Base-by-base conservation (phyloP, 139 green algal species). In the Chlorella sp. region DNA sequence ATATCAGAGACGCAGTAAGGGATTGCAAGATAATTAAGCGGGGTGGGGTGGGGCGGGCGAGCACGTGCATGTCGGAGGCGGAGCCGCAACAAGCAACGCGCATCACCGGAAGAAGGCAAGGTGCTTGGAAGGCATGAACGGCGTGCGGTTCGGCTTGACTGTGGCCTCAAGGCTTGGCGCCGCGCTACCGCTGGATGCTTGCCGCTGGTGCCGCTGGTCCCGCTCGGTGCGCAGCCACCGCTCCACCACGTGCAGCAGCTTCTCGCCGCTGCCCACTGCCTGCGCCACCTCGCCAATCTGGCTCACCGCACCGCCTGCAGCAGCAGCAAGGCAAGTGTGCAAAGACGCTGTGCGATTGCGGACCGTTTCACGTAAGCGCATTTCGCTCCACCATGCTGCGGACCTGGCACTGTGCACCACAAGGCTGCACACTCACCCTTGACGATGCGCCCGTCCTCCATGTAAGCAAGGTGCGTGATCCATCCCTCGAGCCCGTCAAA, bases 401-500 rank as follows among this genome's bases (percentile, higher is more conserved):
- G n/a, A n/a, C n/a, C n/a, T n/a, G n/a, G n/a, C n/a, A n/a, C n/a
- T n/a, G n/a, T n/a, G n/a, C n/a, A n/a, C n/a, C n/a, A n/a, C n/a
- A n/a, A n/a, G n/a, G n/a, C n/a, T n/a, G n/a, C 51, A 51, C 24
- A 30, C 68, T 27, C 70, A 82, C 82, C 81, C 59, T 76, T 83
- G 4, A 86, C 50, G 23, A 96, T 77, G 62, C 78, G n/a, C 2
- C 92, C 92, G 5, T 88, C 66, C 74, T 91, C 88, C 59, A 97
- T 74, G 77, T 93, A 95, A 0, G 85, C 91, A 6, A 97, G 31
- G 74, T 97, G 93, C 3, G 88, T 96, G 49, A 90, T 71, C 92
- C 92, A 97, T 1, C 42, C 34, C 80, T 96, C 91, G 27, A 97
- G 80, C 29, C 95, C 95, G 75, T 99, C 95, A 77, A 99, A 99